Conservation (phyloP, 169 alveolate genomes). For the Cryptosporidium meleagridis region DNA sequence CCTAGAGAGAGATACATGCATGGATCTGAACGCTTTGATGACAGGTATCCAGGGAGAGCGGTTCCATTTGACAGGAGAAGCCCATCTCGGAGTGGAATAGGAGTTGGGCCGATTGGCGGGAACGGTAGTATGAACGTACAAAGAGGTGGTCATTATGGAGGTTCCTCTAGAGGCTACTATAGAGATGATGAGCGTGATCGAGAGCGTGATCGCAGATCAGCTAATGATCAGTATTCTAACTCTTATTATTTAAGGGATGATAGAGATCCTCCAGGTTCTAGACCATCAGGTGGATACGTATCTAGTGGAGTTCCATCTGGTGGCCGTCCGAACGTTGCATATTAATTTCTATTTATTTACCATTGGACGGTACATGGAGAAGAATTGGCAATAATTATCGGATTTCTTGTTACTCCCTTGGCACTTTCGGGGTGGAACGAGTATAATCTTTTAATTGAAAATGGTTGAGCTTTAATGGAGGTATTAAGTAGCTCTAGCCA, state of each 20-base stretch:
- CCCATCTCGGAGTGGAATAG: conserved; percentile 62
- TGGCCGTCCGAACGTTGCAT: conserved; percentile 45
- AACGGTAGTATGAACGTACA: conserved; percentile 23
- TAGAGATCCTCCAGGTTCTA: conserved; percentile 67
- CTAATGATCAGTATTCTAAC: conserved; percentile 21
- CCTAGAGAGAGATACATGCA: conserved; percentile 65
- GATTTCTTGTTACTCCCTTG: not conserved
- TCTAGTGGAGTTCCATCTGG: conserved; percentile 45
- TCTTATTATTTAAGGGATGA: conserved; percentile 63
- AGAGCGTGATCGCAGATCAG: conserved; percentile 44
- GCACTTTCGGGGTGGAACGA: not conserved
- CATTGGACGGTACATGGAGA: not conserved
- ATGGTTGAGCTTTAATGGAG: not conserved
- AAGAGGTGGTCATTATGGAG: conserved; percentile 64
- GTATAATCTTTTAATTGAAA: not conserved
- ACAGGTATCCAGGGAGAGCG: conserved; percentile 52
- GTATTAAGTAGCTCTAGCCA: not conserved
- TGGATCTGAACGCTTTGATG: conserved; percentile 69
- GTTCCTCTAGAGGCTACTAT: conserved; percentile 41
- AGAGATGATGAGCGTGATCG: conserved; percentile 41
- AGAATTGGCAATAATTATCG: not conserved
- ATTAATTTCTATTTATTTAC: conserved; percentile 12
- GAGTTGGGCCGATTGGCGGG: conserved; percentile 40
- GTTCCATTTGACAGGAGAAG: conserved; percentile 69
- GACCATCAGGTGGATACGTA: conserved; percentile 31